Percentiles rank a stretch among this genome's conserved stretches.
Conservation (phyloP, 306 rosid species). For the Quercus alba region DNA sequence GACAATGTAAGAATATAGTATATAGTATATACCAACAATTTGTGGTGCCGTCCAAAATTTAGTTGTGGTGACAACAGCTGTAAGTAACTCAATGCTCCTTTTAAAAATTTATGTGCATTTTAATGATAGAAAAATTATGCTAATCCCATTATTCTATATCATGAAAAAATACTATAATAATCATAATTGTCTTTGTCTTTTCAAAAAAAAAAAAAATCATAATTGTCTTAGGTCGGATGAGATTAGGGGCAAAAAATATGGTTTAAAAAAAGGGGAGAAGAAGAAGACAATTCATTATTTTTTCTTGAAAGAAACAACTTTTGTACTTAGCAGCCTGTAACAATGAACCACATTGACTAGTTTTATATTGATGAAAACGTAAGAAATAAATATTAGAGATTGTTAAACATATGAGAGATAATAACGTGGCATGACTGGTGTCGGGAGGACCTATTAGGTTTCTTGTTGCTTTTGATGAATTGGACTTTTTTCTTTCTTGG, state of each 20-base stretch:
- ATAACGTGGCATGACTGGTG: no score
- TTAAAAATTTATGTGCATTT: background rate
- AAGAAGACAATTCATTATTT: background rate
- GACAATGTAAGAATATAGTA: no score
- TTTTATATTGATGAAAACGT: no score
- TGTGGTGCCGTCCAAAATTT: background rate
- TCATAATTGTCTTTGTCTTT: background rate
- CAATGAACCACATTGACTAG: no score
- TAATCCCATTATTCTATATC: background rate
- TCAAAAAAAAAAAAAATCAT: background rate
- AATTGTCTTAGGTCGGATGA: slow-evolving; percentile 6
- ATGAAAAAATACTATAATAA: background rate
- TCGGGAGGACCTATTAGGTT: no score
- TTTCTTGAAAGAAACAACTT: background rate
- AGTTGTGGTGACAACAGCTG: background rate
- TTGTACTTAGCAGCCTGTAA: no score
- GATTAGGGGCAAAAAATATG: no score
- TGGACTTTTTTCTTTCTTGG: no score
- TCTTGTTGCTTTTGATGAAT: no score
- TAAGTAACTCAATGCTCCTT: background rate
- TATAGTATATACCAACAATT: background rate
- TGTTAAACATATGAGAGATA: no score
- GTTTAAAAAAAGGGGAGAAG: background rate
- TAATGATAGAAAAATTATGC: background rate
- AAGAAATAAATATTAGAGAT: no score